phyloP scores from a whole-genome alignment of 148 eudicot species.

The Euryodendron excelsum region DNA sequence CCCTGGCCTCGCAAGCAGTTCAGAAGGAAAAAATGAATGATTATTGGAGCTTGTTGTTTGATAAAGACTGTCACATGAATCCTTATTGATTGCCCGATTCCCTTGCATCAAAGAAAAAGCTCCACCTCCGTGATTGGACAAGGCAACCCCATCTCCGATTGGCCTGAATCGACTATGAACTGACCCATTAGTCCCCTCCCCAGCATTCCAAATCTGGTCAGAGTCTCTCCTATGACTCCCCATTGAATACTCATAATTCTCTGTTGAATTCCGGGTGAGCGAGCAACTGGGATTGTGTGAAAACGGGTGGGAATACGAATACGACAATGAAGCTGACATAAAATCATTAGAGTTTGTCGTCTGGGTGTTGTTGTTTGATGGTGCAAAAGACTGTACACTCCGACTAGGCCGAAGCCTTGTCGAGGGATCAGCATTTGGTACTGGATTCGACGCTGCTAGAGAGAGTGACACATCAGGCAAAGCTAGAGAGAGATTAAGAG shows the following conservation, averaged over 20 bases:
- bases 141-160: conserved; percentile 60
- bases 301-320: conserved; percentile 59
- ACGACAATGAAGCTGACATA: conserved; percentile 59
- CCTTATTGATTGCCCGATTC: conserved; percentile 40
- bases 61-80: conserved; percentile 41
- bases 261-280: conserved; percentile 69
- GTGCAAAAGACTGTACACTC: conserved; percentile 54
- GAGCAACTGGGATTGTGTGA: conserved; percentile 93
- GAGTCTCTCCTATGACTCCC: conserved; percentile 62
- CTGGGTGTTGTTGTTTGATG: conserved; percentile 45
- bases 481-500: conserved; percentile 66
- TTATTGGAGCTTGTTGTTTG: conserved; percentile 56
- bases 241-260: conserved; percentile 56
- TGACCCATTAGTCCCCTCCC: conserved; percentile 90
- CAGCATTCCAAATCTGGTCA: conserved; percentile 79
- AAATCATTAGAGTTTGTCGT: conserved; percentile 74
- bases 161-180: conserved; percentile 91
- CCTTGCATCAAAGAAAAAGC: conserved; percentile 46
- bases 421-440: conserved; percentile 38
- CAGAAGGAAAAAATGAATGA: conserved; percentile 67
- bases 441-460: conserved; percentile 52
- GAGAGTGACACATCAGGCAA: conserved; percentile 71
- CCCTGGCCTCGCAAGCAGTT: conserved; percentile 66
- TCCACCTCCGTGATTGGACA: conserved; percentile 52
- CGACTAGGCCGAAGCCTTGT: conserved; percentile 34